A percentile compares a stretch with the other conserved stretches of the same genome.
phyloP scores from a whole-genome alignment of 257 asterid genomes.

The Solanum virginianum region DNA sequence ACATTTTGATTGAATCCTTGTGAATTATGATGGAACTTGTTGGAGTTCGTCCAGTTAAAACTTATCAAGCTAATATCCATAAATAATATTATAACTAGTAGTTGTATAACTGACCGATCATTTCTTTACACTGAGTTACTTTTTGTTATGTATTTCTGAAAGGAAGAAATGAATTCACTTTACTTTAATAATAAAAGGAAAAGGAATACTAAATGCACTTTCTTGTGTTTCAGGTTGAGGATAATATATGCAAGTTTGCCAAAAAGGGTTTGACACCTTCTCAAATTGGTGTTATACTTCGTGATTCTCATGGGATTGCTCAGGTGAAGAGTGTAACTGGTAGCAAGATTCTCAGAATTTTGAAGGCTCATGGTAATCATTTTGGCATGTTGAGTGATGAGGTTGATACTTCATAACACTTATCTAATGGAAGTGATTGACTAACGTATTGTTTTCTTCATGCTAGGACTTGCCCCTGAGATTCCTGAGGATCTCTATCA shows the following conservation, averaged over 20 bases:
- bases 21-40: neutral
- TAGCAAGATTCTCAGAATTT: slow-evolving; percentile 22
- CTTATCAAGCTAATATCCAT: neutral
- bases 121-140: neutral
- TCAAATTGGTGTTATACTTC: slow-evolving; percentile 30
- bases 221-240: slow-evolving; percentile 17
- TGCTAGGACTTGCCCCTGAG: neutral
- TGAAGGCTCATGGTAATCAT: slow-evolving; percentile 21
- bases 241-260: slow-evolving; percentile 28
- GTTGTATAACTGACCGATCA: neutral
- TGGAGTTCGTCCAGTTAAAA: neutral
- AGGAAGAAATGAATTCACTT: neutral
- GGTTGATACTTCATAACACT: neutral
- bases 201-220: neutral
- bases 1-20: neutral
- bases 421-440: neutral
- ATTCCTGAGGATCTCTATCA: neutral
- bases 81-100: neutral
- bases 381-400: neutral
- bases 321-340: slow-evolving; percentile 37
- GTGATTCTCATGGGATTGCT: slow-evolving; percentile 33
- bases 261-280: slow-evolving; percentile 29
- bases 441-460: neutral
- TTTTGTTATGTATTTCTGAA: neutral
- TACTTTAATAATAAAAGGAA: neutral